A percentile compares a stretch with the other conserved stretches of the same genome.
These are phyloP conservation scores for Albophoma yamanashiensis DNA, from an alignment of 2,329 filamentous ascomycete genomes.

Conservation along the genomic window DNA sequence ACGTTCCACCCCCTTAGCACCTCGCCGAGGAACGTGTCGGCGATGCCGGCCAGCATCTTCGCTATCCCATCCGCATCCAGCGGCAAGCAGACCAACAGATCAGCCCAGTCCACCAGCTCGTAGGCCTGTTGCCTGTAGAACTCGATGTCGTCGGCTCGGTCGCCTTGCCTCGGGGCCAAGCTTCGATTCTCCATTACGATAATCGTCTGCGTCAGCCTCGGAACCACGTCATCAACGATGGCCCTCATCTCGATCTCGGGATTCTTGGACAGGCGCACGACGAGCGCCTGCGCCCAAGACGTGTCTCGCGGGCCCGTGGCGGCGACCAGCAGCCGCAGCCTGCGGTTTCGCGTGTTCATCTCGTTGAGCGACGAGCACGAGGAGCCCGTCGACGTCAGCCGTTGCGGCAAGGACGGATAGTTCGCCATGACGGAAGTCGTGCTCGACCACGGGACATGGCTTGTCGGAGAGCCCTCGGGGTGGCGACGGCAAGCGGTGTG, in stretches of 20 bases:
- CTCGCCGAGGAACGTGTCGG: slow-evolving; percentile 70
- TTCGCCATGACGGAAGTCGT: slow-evolving; percentile 20
- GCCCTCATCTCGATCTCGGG: slow-evolving; percentile 49
- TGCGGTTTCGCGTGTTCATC: slow-evolving; percentile 25
- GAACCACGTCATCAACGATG: slow-evolving; percentile 54
- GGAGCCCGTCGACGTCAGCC: slow-evolving; percentile 17
- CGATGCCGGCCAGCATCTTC: slow-evolving; percentile 78
- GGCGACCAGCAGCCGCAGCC: slow-evolving; percentile 52
- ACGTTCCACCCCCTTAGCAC: slow-evolving; percentile 80
- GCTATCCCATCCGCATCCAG: slow-evolving; percentile 77
- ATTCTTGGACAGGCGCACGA: slow-evolving; percentile 56
- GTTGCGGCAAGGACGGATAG: slow-evolving; percentile 17
- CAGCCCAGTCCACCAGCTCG: slow-evolving; percentile 77
- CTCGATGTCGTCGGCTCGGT: slow-evolving; percentile 37
- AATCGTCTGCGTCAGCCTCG: slow-evolving; percentile 52
- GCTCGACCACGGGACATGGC: slow-evolving; percentile 18
- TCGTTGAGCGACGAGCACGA: slow-evolving; percentile 27
- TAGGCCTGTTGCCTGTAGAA: slow-evolving; percentile 40
- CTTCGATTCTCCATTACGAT: slow-evolving; percentile 47
- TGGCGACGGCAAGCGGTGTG: background rate
- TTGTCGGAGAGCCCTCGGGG: background rate
- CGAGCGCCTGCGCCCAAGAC: slow-evolving; percentile 54
- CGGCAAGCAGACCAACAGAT: slow-evolving; percentile 73
- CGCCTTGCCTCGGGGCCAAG: slow-evolving; percentile 18
- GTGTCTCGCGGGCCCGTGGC: slow-evolving; percentile 55